A percentile compares a stretch with the other conserved stretches of the same genome.
Evolutionary conservation across 1,284 basidiomycete genomes (phyloP).

Genomic region (Ceratobasidium sp.): DNA sequence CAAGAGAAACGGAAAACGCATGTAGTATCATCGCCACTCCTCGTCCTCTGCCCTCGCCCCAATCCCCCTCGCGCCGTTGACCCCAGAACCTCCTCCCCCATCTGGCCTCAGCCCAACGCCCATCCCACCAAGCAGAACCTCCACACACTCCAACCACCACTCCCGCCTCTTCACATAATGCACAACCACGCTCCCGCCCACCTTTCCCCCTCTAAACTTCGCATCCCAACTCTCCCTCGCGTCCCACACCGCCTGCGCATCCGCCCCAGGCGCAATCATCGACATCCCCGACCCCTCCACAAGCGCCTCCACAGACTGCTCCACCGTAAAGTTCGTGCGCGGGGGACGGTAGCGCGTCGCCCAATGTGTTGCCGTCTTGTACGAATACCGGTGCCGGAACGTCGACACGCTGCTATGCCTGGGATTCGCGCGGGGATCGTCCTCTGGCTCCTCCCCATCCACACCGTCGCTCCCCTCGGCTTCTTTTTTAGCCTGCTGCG

Average conservation of each 20-base stretch:
- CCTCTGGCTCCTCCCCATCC: conserved; percentile 9
- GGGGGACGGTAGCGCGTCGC: conserved; percentile 80
- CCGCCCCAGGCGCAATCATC: conserved; percentile 47
- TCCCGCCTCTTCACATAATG: conserved; percentile 97
- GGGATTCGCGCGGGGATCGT: conserved; percentile 15
- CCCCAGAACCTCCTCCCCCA: conserved; percentile 15
- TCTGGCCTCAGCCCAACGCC: conserved; percentile 19
- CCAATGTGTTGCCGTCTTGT: conserved; percentile 89
- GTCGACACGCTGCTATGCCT: conserved; percentile 29
- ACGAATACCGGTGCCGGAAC: conserved; percentile 57
- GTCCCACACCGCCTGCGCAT: conserved; percentile 69
- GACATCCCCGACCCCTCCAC: conserved; percentile 93
- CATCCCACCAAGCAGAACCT: conserved; percentile 77
- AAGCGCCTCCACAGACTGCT: conserved; percentile 87
- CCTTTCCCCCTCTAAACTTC: conserved; percentile 68
- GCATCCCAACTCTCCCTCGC: conserved; percentile 73
- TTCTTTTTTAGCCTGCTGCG: conserved; percentile 19
- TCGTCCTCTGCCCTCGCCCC: not conserved
- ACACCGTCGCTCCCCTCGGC: conserved; percentile 5
- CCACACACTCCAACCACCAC: conserved; percentile 94
- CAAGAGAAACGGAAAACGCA: not conserved
- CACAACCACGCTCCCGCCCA: conserved; percentile 93
- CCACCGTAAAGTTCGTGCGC: conserved; percentile 69
- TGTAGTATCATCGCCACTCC: not conserved
- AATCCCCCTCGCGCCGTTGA: not conserved